A percentile compares a stretch with the other conserved stretches of the same genome.
phyloP scores from a whole-genome alignment of 208 protist species.

The Wallacemonas sp. region DNA sequence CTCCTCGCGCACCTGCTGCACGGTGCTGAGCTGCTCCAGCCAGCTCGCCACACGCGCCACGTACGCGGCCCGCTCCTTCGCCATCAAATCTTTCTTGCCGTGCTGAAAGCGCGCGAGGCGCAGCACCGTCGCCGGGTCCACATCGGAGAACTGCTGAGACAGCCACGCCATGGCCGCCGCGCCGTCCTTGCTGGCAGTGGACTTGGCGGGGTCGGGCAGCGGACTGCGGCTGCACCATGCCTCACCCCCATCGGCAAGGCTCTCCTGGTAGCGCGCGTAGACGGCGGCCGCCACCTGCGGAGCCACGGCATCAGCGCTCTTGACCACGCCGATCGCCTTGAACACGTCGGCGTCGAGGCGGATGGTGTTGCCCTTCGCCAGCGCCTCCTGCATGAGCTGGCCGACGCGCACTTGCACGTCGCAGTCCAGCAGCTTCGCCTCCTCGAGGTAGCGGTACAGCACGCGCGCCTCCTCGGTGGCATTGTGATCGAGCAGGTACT shows the following conservation, averaged over 20 bases:
- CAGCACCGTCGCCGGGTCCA: conserved; percentile 63
- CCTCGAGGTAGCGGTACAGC: conserved; percentile 78
- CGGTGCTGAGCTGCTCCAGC: conserved; percentile 72
- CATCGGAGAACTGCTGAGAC: conserved; percentile 56
- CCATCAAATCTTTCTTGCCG: conserved; percentile 67
- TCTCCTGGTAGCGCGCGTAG: conserved; percentile 47
- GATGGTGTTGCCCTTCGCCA: conserved; percentile 73
- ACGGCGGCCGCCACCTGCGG: conserved; percentile 75
- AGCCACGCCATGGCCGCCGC: conserved; percentile 58
- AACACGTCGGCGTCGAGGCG: conserved; percentile 31
- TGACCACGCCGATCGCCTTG: conserved; percentile 47
- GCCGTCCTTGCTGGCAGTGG: conserved; percentile 11
- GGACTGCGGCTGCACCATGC: conserved; percentile 16
- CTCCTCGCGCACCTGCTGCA: conserved; percentile 56
- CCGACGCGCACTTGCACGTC: conserved; percentile 84
- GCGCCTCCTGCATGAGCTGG: conserved; percentile 69
- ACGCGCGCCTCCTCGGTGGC: conserved; percentile 68
- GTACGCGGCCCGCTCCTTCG: conserved; percentile 66
- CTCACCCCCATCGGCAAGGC: conserved; percentile 7
- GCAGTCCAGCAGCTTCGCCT: conserved; percentile 50
- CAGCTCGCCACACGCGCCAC: conserved; percentile 67
- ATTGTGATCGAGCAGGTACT: conserved; percentile 75
- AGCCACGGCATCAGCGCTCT: conserved; percentile 56
- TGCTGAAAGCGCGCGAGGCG: conserved; percentile 76
- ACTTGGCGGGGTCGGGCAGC: conserved; percentile 13